Evolutionary conservation across 352 stramenopile genomes (phyloP).

Genomic region (Globisporangium recalcitrans): DNA sequence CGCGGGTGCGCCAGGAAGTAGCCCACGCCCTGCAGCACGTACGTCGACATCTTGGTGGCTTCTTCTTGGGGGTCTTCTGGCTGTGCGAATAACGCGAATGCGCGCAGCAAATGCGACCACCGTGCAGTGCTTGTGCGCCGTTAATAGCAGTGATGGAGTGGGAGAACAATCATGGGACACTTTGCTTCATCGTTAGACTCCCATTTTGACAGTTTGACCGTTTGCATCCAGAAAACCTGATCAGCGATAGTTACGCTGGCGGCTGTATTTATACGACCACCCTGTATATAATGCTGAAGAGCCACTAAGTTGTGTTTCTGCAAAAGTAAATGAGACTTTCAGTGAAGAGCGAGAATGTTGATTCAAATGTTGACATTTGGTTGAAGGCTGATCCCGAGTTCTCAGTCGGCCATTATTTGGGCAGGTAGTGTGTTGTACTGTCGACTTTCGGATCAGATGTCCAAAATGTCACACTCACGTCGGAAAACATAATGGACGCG

Average conservation of each 20-base stretch:
- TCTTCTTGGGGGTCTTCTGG: background rate
- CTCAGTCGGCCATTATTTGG: background rate
- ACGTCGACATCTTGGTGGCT: constrained; percentile 38
- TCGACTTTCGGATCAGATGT: background rate
- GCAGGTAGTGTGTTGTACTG: background rate
- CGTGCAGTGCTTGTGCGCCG: background rate
- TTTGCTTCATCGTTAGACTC: background rate
- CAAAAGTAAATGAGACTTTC: too few relatives aligned
- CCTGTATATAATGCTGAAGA: too few relatives aligned
- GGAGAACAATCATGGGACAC: background rate
- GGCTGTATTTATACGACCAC: too few relatives aligned
- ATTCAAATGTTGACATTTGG: too few relatives aligned
- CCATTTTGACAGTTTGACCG: background rate
- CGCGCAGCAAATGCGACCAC: background rate
- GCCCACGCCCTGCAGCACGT: constrained; percentile 38
- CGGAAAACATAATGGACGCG: too few relatives aligned
- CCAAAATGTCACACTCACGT: background rate
- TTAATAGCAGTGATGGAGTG: background rate
- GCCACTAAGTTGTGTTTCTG: too few relatives aligned
- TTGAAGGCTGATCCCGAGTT: background rate
- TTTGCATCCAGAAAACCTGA: too few relatives aligned
- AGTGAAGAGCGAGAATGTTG: too few relatives aligned
- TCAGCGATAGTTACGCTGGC: too few relatives aligned
- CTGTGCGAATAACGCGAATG: too few relatives aligned
- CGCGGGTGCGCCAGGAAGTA: constrained; percentile 61